A percentile compares a stretch with the other conserved stretches of the same genome.
phyloP scores from a whole-genome alignment of 768 basidiomycete species.

The Tephrocybe sp. region DNA sequence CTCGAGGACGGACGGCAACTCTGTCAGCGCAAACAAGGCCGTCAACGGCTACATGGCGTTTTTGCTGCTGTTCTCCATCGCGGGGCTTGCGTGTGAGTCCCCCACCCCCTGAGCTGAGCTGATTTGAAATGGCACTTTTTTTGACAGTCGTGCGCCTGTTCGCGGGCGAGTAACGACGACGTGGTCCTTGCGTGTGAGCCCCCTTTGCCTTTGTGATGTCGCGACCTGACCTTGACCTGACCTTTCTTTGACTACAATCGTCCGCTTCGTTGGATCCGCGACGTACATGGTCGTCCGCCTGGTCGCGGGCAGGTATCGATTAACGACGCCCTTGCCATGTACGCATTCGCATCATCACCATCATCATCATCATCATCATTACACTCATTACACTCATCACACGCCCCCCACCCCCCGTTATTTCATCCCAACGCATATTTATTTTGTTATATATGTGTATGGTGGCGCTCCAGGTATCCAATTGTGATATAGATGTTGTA shows the following conservation, averaged over 20 bases:
- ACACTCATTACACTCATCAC: neutral
- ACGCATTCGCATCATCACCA: neutral
- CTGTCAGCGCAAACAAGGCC: constrained; percentile 47
- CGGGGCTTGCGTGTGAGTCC: constrained; percentile 60
- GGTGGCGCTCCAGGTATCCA: no score
- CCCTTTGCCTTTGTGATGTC: no score
- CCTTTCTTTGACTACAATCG: constrained; percentile 45
- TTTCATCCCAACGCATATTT: no score
- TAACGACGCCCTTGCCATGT: neutral
- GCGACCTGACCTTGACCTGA: neutral
- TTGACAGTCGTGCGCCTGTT: no score
- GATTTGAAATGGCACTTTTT: no score
- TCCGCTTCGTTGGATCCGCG: constrained; percentile 83
- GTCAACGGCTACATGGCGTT: constrained; percentile 90
- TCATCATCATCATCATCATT: no score
- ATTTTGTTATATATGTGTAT: no score
- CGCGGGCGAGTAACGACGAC: no score
- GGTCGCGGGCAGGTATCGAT: constrained; percentile 80
- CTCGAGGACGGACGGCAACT: no score
- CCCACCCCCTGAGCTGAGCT: neutral
- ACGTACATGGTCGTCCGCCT: constrained; percentile 82
- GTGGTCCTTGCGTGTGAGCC: no score
- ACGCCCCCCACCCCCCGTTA: no score
- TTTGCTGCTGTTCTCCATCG: constrained; percentile 84
- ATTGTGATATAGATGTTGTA: no score